These are phyloP conservation scores for Ogataea glucozyma DNA, from an alignment of 805 yeast genomes.

Conservation along the genomic window DNA sequence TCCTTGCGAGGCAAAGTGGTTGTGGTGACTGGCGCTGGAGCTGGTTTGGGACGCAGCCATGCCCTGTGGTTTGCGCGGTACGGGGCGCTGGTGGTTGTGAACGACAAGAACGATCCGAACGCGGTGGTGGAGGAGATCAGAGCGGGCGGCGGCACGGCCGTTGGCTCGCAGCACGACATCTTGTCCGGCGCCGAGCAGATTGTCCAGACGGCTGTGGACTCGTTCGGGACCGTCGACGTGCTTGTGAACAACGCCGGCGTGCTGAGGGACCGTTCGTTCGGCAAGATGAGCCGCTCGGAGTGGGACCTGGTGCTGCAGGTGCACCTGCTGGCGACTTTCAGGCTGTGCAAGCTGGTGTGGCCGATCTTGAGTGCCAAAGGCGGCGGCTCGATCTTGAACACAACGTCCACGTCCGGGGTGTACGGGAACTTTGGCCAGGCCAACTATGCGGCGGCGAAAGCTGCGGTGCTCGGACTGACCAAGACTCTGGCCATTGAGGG, in stretches of 20 bases:
- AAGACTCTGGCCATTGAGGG: conserved; percentile 92
- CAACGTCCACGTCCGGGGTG: conserved; percentile 94
- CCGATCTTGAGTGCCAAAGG: conserved; percentile 79
- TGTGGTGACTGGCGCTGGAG: conserved; percentile 92
- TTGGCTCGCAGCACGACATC: conserved; percentile 81
- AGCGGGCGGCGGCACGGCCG: conserved; percentile 68
- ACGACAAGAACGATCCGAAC: conserved; percentile 79
- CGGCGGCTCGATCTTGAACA: conserved; percentile 80
- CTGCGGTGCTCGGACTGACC: conserved; percentile 82
- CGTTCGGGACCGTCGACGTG: conserved; percentile 82
- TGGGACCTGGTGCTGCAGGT: conserved; percentile 83
- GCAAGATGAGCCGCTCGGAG: conserved; percentile 78
- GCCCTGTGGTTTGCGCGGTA: conserved; percentile 82
- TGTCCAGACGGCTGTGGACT: conserved; percentile 71
- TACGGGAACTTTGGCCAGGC: conserved; percentile 98
- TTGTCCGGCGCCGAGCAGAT: conserved; percentile 72
- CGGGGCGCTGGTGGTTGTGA: conserved; percentile 94
- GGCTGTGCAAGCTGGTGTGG: conserved; percentile 88
- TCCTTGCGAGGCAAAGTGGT: conserved; percentile 83
- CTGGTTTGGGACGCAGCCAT: conserved; percentile 90
- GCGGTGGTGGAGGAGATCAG: conserved; percentile 74
- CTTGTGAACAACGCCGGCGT: conserved; percentile 94
- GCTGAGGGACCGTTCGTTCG: conserved; percentile 83
- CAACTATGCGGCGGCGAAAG: conserved; percentile 91
- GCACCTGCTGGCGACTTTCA: conserved; percentile 79